Evolutionary conservation across 1,139 yeast genomes (phyloP).

Genomic region (Pichia sp.): DNA sequence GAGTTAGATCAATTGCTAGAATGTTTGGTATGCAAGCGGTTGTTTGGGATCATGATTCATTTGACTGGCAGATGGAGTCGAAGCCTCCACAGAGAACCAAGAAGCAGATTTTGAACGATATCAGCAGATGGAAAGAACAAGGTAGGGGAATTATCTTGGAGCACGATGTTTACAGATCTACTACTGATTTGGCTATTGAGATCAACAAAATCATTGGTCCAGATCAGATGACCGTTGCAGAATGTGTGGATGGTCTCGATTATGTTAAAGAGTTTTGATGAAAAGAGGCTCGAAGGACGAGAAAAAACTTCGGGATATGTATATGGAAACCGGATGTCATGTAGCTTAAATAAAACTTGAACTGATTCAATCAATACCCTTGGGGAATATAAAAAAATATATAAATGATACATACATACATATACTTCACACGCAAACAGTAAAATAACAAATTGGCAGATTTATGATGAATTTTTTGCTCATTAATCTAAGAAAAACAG

Average conservation of each 20-base stretch:
- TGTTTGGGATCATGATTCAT: conserved; percentile 87
- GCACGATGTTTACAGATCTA: conserved; percentile 68
- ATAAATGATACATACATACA: neutral
- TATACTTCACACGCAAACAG: neutral
- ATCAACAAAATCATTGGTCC: conserved; percentile 48
- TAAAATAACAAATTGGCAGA: too few relatives aligned
- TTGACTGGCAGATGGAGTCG: conserved; percentile 76
- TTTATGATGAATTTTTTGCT: neutral
- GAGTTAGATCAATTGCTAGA: conserved; percentile 73
- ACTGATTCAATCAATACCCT: neutral
- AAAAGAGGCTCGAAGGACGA: neutral
- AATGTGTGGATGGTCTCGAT: conserved; percentile 66
- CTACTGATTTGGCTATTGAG: conserved; percentile 66
- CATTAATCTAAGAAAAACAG: neutral
- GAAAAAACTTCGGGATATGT: neutral
- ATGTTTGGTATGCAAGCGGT: conserved; percentile 87
- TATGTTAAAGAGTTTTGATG: conserved; percentile 27
- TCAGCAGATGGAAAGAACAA: conserved; percentile 45
- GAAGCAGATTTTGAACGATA: conserved; percentile 50
- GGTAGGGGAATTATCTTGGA: conserved; percentile 68
- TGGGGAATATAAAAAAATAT: neutral
- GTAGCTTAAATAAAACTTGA: neutral
- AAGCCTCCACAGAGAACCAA: conserved; percentile 40
- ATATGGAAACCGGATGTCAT: neutral
- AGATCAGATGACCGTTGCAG: conserved; percentile 72